A percentile compares a stretch with the other conserved stretches of the same genome.
These are phyloP conservation scores for Pestalotiopsis sp. DNA, from an alignment of 2,329 filamentous ascomycete species.

Conservation along the genomic window DNA sequence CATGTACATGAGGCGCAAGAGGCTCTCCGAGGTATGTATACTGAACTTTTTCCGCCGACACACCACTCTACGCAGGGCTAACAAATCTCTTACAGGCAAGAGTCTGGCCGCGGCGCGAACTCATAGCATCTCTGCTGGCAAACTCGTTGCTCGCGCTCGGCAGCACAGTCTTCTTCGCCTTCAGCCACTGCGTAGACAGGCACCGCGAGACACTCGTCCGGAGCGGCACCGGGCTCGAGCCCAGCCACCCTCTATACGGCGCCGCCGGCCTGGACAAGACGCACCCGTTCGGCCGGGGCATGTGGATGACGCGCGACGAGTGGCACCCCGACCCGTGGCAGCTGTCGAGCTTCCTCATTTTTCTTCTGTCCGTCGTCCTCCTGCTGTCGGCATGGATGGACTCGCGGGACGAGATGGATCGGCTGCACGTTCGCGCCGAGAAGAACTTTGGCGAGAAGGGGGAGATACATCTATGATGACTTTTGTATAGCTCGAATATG, in stretches of 20 bases:
- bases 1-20: background rate
- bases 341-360: background rate
- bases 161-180: background rate
- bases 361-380: background rate
- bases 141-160: slow-evolving; percentile 1
- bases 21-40: background rate
- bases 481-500: background rate
- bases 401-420: background rate
- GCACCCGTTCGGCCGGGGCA: background rate
- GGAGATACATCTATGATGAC: slow-evolving; percentile 7
- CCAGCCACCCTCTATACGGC: background rate
- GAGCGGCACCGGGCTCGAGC: background rate
- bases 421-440: background rate
- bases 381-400: slow-evolving; percentile 9
- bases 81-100: background rate
- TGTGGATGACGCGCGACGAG: background rate
- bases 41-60: background rate
- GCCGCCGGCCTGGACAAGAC: background rate
- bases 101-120: slow-evolving; percentile 1
- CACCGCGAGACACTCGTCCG: background rate
- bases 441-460: slow-evolving; percentile 7
- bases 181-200: background rate
- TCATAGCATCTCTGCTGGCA: background rate
- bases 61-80: background rate
- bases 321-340: background rate